phyloP scores from a whole-genome alignment of 192 early-diverging fungal genomes.

The Coemansia sp. region DNA sequence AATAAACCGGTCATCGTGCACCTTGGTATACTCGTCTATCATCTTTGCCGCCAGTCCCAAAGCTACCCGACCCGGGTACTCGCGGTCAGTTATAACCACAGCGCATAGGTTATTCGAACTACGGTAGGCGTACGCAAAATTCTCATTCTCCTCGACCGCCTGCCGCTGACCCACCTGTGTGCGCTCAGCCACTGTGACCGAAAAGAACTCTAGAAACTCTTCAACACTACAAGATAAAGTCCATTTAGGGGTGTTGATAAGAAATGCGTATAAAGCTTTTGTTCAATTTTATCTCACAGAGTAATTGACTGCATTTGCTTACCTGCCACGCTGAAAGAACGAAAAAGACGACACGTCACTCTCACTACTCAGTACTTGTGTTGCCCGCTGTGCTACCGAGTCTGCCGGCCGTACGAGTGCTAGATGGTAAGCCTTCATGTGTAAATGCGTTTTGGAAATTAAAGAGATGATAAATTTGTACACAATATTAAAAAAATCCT shows the following conservation, averaged over 20 bases:
- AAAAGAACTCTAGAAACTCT: constrained; percentile 88
- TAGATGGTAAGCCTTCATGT: constrained; percentile 49
- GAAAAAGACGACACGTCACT: constrained; percentile 80
- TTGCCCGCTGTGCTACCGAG: constrained; percentile 9
- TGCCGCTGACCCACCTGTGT: constrained; percentile 78
- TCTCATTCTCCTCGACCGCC: constrained; percentile 78
- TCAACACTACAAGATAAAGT: constrained; percentile 60
- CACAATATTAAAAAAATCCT: no score
- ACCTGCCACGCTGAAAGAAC: constrained; percentile 86
- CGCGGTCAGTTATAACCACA: constrained; percentile 80
- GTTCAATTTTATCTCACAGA: no score
- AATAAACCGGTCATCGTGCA: constrained; percentile 54
- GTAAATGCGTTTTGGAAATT: neutral
- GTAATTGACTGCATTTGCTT: constrained; percentile 13
- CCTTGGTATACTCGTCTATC: constrained; percentile 81
- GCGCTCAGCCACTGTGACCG: constrained; percentile 82
- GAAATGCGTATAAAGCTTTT: no score
- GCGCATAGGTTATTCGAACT: constrained; percentile 71
- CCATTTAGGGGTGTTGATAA: no score
- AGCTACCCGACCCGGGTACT: constrained; percentile 89
- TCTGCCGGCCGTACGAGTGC: constrained; percentile 39
- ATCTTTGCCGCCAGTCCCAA: constrained; percentile 84
- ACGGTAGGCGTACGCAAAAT: constrained; percentile 81
- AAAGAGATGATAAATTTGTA: neutral
- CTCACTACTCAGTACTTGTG: constrained; percentile 61